These are phyloP conservation scores for Diutina mesorugosa DNA, from an alignment of 1,139 yeast species.

Conservation along the genomic window DNA sequence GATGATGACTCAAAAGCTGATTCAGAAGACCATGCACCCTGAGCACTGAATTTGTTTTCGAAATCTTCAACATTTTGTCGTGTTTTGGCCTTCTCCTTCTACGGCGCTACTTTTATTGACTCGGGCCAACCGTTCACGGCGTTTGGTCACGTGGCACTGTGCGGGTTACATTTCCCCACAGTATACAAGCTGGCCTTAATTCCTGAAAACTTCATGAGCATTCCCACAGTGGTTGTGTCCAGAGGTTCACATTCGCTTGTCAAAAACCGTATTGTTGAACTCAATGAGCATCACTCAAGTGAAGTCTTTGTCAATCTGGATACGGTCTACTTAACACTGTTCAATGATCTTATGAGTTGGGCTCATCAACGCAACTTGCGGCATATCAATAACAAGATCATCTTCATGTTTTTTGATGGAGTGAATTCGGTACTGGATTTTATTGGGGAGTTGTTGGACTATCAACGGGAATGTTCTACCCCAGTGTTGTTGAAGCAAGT, in stretches of 20 bases:
- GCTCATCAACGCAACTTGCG: background rate
- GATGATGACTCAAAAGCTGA: too few species aligned
- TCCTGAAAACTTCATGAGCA: slow-evolving; percentile 4
- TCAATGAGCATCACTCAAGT: slow-evolving; percentile 13
- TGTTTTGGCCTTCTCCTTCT: background rate
- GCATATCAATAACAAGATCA: slow-evolving; percentile 17
- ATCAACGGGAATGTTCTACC: slow-evolving; percentile 4
- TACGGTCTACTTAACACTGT: slow-evolving; percentile 16
- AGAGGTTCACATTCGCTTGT: slow-evolving; percentile 23
- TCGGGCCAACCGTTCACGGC: background rate
- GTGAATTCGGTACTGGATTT: slow-evolving; percentile 20
- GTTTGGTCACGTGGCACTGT: background rate
- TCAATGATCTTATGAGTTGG: slow-evolving; percentile 8
- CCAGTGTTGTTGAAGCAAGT: slow-evolving; percentile 12
- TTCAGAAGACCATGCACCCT: too few species aligned
- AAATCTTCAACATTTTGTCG: too few species aligned
- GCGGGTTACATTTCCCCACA: background rate
- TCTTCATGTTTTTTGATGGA: slow-evolving; percentile 30
- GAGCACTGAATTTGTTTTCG: too few species aligned
- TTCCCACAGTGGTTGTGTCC: slow-evolving; percentile 13
- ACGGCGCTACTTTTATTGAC: background rate
- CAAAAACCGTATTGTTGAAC: slow-evolving; percentile 14
- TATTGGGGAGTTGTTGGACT: slow-evolving; percentile 19
- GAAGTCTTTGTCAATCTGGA: slow-evolving; percentile 16
- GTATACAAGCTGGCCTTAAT: background rate